phyloP scores from a whole-genome alignment of 2,329 filamentous ascomycete species.

The Lecanicillium sp. region DNA sequence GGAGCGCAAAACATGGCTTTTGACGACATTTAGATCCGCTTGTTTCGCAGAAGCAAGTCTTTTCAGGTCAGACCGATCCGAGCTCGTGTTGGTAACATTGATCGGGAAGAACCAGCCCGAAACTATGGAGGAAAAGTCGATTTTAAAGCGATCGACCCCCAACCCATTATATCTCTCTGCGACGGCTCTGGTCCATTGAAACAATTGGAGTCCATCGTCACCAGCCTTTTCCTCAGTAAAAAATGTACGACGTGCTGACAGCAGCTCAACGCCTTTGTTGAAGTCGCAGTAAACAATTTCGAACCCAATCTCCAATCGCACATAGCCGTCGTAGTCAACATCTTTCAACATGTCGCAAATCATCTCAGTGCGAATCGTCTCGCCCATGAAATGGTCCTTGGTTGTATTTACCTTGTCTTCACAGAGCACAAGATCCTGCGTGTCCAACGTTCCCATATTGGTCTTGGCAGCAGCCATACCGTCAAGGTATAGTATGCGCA shows the following conservation, averaged over 20 bases:
- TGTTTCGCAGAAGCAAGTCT: constrained; percentile 20
- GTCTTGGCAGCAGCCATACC: constrained; percentile 63
- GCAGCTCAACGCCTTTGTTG: constrained; percentile 27
- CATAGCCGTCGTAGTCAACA: constrained; percentile 56
- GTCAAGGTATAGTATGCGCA: constrained; percentile 61
- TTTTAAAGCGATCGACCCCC: constrained; percentile 28
- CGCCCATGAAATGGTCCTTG: constrained; percentile 28
- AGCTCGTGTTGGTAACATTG: constrained; percentile 37
- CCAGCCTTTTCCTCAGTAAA: constrained; percentile 12
- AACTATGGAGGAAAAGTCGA: constrained; percentile 45
- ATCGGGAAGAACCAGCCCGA: constrained; percentile 43
- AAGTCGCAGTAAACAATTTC: constrained; percentile 66
- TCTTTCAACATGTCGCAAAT: constrained; percentile 46
- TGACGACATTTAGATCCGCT: constrained; percentile 26
- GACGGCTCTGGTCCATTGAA: constrained; percentile 33
- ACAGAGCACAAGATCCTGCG: constrained; percentile 55
- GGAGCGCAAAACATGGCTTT: constrained; percentile 35
- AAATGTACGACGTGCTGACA: constrained; percentile 22
- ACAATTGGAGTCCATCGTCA: constrained; percentile 19
- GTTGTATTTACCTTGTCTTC: constrained; percentile 26
- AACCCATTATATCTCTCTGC: constrained; percentile 38
- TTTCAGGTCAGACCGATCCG: constrained; percentile 23
- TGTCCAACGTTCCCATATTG: constrained; percentile 57
- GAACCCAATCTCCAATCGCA: constrained; percentile 64
- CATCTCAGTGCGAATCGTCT: constrained; percentile 42